Percentiles rank a stretch among this genome's conserved stretches.
These are phyloP conservation scores for Cryphonectria nitschkei DNA, from an alignment of 2,329 filamentous ascomycete genomes.

Conservation along the genomic window DNA sequence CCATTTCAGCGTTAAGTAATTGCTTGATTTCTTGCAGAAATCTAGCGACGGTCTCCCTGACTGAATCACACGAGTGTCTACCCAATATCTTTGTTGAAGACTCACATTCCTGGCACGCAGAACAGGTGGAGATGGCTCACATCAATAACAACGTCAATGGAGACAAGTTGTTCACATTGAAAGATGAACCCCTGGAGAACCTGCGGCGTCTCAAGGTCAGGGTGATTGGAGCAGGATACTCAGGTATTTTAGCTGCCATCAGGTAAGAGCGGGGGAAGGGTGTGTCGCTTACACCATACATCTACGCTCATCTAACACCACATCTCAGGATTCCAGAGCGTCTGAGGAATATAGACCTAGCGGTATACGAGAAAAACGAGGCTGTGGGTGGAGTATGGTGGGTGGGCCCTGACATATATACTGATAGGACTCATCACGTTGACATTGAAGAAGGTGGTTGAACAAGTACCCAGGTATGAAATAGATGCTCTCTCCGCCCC, in stretches of 20 bases:
- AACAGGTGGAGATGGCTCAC: slow-evolving; percentile 3
- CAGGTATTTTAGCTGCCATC: slow-evolving; percentile 35
- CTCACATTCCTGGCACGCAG: background rate
- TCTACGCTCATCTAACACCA: background rate
- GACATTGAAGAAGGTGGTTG: slow-evolving; percentile 34
- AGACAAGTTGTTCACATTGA: slow-evolving; percentile 33
- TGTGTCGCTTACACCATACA: background rate
- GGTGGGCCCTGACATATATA: slow-evolving; percentile 8
- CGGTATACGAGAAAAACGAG: slow-evolving; percentile 42
- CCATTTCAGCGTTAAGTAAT: background rate
- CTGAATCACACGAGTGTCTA: background rate
- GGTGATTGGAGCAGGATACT: slow-evolving; percentile 30
- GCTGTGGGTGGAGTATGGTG: slow-evolving; percentile 42
- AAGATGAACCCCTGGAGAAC: slow-evolving; percentile 39
- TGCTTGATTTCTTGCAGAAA: background rate
- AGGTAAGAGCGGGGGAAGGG: slow-evolving; percentile 29
- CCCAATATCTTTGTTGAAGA: background rate
- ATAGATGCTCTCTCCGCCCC: background rate
- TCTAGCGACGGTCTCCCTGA: background rate
- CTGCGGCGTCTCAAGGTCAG: slow-evolving; percentile 39
- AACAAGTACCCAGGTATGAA: slow-evolving; percentile 41
- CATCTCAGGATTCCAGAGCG: slow-evolving; percentile 38
- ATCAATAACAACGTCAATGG: slow-evolving; percentile 9
- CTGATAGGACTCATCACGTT: background rate
- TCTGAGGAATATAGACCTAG: slow-evolving; percentile 40